These are phyloP conservation scores for Orychophragmus violaceus DNA, from an alignment of 345 rosid genomes.

Conservation along the genomic window DNA sequence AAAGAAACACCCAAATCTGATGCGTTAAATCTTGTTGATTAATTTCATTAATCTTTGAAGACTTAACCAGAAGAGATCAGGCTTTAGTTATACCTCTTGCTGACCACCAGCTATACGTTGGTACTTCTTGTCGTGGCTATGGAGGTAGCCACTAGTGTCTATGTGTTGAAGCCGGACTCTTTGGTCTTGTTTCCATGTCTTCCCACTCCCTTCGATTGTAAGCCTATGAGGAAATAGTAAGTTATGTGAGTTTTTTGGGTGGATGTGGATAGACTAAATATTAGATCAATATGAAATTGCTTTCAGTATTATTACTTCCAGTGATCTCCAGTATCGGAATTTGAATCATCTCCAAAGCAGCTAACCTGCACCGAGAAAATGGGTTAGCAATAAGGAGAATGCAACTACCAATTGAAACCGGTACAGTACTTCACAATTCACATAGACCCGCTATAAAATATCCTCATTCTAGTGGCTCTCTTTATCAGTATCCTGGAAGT, in stretches of 20 bases:
- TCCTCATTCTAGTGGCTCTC: not conserved
- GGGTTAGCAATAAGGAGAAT: not conserved
- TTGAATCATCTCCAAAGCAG: constrained; percentile 90
- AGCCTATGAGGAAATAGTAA: constrained; percentile 44
- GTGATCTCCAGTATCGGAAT: constrained; percentile 92
- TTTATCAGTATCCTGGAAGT: not conserved
- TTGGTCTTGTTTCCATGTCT: constrained; percentile 95
- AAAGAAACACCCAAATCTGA: not conserved
- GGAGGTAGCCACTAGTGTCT: constrained; percentile 90
- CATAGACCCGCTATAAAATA: not conserved
- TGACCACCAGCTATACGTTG: constrained; percentile 99
- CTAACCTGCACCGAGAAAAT: constrained; percentile 54
- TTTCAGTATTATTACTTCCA: constrained; percentile 63
- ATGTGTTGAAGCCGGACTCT: constrained; percentile 86
- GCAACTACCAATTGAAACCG: not conserved
- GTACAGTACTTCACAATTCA: not conserved
- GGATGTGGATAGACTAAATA: not conserved
- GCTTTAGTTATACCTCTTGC: constrained; percentile 67
- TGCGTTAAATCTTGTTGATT: not conserved
- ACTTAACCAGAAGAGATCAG: not conserved
- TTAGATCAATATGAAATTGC: constrained; percentile 1
- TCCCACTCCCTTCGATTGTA: constrained; percentile 81
- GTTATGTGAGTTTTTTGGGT: not conserved
- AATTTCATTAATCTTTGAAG: not conserved
- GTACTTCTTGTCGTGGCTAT: constrained; percentile 96